These are phyloP conservation scores for Talaromyces sp. DNA, from an alignment of 2,329 filamentous ascomycete species.

Conservation along the genomic window DNA sequence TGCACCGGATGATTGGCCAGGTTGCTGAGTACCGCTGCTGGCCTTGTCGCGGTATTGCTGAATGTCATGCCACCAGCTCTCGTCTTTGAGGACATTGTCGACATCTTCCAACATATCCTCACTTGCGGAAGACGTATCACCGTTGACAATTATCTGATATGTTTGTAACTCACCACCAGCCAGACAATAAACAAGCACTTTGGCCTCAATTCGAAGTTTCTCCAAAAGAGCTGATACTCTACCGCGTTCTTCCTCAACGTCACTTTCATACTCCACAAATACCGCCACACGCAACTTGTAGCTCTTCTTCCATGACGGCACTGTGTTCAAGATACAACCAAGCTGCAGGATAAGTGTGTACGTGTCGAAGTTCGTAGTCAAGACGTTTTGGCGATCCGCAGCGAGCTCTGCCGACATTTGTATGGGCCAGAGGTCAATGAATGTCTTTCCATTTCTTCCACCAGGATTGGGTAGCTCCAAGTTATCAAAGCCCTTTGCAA, in stretches of 20 bases:
- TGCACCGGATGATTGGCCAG: constrained; percentile 21
- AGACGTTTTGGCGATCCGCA: constrained; percentile 60
- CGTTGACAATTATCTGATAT: constrained; percentile 78
- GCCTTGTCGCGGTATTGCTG: constrained; percentile 46
- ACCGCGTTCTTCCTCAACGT: constrained; percentile 73
- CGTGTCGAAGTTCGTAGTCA: constrained; percentile 89
- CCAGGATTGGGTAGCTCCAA: constrained; percentile 67
- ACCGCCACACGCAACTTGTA: constrained; percentile 75
- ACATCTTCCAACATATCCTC: constrained; percentile 60
- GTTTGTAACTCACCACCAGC: constrained; percentile 68
- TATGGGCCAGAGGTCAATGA: constrained; percentile 86
- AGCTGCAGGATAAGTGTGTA: constrained; percentile 84
- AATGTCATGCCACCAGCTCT: constrained; percentile 81
- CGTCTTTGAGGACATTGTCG: constrained; percentile 63
- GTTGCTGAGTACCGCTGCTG: constrained; percentile 18
- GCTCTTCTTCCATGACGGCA: constrained; percentile 72
- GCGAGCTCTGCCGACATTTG: constrained; percentile 86
- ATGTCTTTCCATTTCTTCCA: constrained; percentile 64
- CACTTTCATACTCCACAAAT: constrained; percentile 84
- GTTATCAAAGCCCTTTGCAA: constrained; percentile 75
- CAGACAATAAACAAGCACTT: constrained; percentile 77
- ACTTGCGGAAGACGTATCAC: constrained; percentile 50
- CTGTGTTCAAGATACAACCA: constrained; percentile 78
- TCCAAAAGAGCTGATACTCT: constrained; percentile 71
- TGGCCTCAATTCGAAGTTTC: constrained; percentile 76